Evolutionary conservation across 306 rosid species (phyloP).

Genomic region (Glycine soja): DNA sequence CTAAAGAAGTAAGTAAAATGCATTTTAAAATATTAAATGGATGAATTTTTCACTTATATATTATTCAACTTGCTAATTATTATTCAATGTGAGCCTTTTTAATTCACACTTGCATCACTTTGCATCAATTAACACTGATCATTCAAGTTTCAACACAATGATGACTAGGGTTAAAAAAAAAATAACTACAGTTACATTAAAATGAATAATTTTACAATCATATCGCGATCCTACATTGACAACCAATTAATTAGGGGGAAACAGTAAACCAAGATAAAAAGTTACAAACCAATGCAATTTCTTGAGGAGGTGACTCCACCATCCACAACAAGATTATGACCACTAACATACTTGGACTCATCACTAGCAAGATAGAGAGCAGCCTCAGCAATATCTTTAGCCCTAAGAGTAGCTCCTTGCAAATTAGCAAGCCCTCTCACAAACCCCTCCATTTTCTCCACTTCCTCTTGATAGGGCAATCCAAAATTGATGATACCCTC

Average conservation of each 20-base stretch:
- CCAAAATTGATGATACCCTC: slow-evolving; percentile 45
- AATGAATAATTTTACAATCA: slow-evolving; percentile 14
- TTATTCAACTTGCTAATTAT: not conserved
- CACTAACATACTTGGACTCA: slow-evolving; percentile 81
- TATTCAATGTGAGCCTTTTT: not conserved
- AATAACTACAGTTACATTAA: not conserved
- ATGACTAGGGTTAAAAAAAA: not conserved
- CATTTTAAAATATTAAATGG: not conserved
- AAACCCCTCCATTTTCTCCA: slow-evolving; percentile 76
- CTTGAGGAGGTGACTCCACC: slow-evolving; percentile 81
- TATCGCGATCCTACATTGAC: not conserved
- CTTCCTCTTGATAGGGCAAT: slow-evolving; percentile 57
- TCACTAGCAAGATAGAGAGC: slow-evolving; percentile 84
- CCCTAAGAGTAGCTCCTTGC: slow-evolving; percentile 69
- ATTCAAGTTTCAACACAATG: not conserved
- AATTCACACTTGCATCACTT: not conserved
- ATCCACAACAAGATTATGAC: slow-evolving; percentile 85
- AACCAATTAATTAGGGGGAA: not conserved
- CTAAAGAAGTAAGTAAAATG: not conserved
- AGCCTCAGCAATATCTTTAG: slow-evolving; percentile 81
- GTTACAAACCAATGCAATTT: slow-evolving; percentile 68
- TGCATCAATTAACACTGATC: not conserved
- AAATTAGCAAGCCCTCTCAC: slow-evolving; percentile 77
- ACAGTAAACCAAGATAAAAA: not conserved
- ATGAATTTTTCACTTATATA: not conserved